phyloP scores from a whole-genome alignment of 805 yeast genomes.

The Zygosaccharomyces pseudorouxii region DNA sequence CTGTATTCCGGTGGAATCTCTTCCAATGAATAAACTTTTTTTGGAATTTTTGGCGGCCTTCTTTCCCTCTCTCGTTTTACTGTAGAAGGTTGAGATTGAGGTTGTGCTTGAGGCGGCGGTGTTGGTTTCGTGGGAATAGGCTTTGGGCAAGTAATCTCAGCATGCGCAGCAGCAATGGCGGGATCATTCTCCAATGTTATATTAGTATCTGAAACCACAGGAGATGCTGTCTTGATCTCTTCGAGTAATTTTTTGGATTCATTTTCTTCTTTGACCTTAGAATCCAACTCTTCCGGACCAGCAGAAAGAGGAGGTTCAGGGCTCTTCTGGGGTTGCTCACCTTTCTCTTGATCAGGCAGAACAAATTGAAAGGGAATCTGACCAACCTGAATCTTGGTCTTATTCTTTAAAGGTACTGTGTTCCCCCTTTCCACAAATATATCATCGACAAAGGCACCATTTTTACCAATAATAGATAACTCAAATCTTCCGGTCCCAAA shows the following conservation, averaged over 20 bases:
- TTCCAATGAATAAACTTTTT: slow-evolving; percentile 65
- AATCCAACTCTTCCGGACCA: slow-evolving; percentile 15
- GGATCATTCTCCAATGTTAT: slow-evolving; percentile 27
- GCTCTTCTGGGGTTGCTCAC: slow-evolving; percentile 43
- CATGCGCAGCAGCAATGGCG: neutral
- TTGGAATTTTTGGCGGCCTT: slow-evolving; percentile 49
- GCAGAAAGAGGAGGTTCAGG: slow-evolving; percentile 11
- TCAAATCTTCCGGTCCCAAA: slow-evolving; percentile 96
- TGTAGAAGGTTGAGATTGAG: slow-evolving; percentile 38
- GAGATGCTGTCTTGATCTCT: slow-evolving; percentile 7
- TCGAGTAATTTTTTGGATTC: slow-evolving; percentile 10
- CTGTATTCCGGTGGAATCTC: slow-evolving; percentile 88
- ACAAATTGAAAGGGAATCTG: slow-evolving; percentile 86
- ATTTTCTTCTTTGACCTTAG: slow-evolving; percentile 13
- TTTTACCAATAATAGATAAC: slow-evolving; percentile 83
- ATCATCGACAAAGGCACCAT: slow-evolving; percentile 96
- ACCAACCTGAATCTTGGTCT: slow-evolving; percentile 85
- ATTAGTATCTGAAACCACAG: slow-evolving; percentile 15
- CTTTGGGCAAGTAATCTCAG: slow-evolving; percentile 25
- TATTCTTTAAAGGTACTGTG: slow-evolving; percentile 81
- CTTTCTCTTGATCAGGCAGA: slow-evolving; percentile 61
- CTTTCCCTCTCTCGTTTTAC: slow-evolving; percentile 41
- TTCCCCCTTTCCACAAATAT: slow-evolving; percentile 83
- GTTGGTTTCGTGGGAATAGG: slow-evolving; percentile 37
- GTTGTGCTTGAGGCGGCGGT: slow-evolving; percentile 18